phyloP scores from a whole-genome alignment of 169 alveolate species.

The Cryptosporidium baileyi region DNA sequence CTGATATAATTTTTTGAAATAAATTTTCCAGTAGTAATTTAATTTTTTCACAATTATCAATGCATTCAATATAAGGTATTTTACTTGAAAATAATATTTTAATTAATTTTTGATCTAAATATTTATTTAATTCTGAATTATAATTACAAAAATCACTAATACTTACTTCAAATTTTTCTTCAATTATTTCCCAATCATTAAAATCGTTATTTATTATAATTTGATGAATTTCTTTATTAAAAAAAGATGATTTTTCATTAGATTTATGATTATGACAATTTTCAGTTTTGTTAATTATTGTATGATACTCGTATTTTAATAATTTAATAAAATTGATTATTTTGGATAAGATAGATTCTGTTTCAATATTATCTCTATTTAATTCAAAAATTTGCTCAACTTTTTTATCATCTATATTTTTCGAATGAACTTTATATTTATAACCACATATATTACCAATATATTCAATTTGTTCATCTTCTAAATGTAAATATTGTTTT shows the following conservation, averaged over 20 bases:
- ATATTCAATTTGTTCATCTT: background rate
- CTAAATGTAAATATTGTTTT: background rate
- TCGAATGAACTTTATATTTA: background rate
- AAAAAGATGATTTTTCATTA: too few relatives aligned
- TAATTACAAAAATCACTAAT: background rate
- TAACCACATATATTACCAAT: constrained; percentile 17
- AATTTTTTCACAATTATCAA: constrained; percentile 42
- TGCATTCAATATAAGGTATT: constrained; percentile 53
- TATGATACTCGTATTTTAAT: background rate
- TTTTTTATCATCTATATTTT: background rate
- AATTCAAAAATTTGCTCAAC: too few relatives aligned
- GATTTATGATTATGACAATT: background rate
- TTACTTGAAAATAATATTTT: background rate
- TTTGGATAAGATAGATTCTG: background rate
- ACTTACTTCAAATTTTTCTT: background rate
- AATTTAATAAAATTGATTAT: background rate
- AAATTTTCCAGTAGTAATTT: background rate
- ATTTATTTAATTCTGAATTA: background rate
- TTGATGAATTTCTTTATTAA: background rate
- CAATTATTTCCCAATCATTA: constrained; percentile 25
- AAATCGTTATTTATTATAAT: background rate
- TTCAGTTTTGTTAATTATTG: background rate
- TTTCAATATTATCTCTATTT: background rate
- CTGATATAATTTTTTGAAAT: constrained; percentile 39
- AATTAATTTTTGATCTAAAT: constrained; percentile 23